phyloP scores from a whole-genome alignment of 768 basidiomycete species.

The Boletellus sp. region DNA sequence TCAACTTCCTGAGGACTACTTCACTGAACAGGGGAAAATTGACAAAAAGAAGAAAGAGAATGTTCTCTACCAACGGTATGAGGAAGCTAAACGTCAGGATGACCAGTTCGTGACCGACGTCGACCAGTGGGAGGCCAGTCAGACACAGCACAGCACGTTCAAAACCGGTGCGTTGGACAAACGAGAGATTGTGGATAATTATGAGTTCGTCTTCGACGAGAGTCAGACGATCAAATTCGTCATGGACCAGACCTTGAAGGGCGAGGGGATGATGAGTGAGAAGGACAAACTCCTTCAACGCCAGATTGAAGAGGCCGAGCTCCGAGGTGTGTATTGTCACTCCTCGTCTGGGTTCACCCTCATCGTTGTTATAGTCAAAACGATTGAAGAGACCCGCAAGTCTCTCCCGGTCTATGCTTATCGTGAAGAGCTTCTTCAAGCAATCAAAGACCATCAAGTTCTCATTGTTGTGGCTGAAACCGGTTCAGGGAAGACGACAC shows the following conservation, averaged over 20 bases:
- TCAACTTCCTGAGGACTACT: constrained; percentile 94
- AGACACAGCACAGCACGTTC: constrained; percentile 86
- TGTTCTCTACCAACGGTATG: constrained; percentile 90
- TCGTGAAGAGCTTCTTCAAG: constrained; percentile 83
- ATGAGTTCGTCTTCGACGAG: constrained; percentile 98
- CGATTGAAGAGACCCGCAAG: constrained; percentile 92
- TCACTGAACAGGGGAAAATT: constrained; percentile 97
- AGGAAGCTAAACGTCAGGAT: constrained; percentile 87
- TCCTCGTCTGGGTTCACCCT: background rate
- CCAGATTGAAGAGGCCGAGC: constrained; percentile 90
- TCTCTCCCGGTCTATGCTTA: constrained; percentile 88
- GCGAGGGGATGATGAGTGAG: constrained; percentile 67
- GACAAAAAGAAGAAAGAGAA: constrained; percentile 95
- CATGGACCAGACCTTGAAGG: constrained; percentile 73
- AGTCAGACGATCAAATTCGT: constrained; percentile 95
- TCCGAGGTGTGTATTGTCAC: constrained; percentile 59
- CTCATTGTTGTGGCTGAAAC: constrained; percentile 98
- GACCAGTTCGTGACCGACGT: constrained; percentile 96
- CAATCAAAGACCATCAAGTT: constrained; percentile 88
- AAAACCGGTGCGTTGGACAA: constrained; percentile 92
- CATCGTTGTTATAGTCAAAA: constrained; percentile 50
- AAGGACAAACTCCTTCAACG: constrained; percentile 82
- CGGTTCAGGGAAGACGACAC: constrained; percentile 98
- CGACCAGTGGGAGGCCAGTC: constrained; percentile 95
- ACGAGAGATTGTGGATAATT: constrained; percentile 72